Percentiles rank a stretch among this genome's conserved stretches.
Evolutionary conservation across 805 yeast genomes (phyloP).

Genomic region (Yarrowia hollandica): DNA sequence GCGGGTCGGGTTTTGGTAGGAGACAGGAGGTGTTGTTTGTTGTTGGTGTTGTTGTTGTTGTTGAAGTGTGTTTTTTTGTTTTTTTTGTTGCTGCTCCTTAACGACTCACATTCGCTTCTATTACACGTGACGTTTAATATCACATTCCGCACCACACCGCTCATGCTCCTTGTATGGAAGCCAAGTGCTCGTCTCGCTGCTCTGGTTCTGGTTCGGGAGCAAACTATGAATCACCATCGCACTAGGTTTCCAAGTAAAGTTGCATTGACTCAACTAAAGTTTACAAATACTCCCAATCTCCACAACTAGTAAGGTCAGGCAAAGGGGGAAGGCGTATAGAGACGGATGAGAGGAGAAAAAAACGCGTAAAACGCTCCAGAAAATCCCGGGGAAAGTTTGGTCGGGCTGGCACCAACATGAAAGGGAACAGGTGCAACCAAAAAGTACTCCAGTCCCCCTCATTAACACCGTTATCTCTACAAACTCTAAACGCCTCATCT

Average conservation of each 20-base stretch:
- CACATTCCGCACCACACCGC: neutral
- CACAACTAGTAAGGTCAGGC: neutral
- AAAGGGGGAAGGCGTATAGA: neutral
- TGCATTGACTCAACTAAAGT: neutral
- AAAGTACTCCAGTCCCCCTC: neutral
- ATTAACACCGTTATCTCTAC: neutral
- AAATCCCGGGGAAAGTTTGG: neutral
- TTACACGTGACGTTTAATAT: neutral
- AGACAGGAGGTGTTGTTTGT: too few species aligned
- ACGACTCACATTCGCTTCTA: too few species aligned
- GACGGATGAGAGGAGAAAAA: neutral
- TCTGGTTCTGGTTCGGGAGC: conserved; percentile 1
- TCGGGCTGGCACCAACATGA: neutral
- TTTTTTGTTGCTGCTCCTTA: too few species aligned
- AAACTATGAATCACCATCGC: conserved; percentile 14
- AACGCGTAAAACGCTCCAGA: neutral
- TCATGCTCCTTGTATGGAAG: too few species aligned
- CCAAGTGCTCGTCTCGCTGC: too few species aligned
- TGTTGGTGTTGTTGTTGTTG: too few species aligned
- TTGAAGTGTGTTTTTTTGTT: too few species aligned
- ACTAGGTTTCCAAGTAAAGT: neutral
- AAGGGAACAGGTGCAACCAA: too few species aligned
- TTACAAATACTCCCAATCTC: neutral
- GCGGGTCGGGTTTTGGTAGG: too few species aligned
- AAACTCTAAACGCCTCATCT: neutral